A percentile compares a stretch with the other conserved stretches of the same genome.
Evolutionary conservation across 345 rosid species (phyloP).

Genomic region (Carallia brachiata): DNA sequence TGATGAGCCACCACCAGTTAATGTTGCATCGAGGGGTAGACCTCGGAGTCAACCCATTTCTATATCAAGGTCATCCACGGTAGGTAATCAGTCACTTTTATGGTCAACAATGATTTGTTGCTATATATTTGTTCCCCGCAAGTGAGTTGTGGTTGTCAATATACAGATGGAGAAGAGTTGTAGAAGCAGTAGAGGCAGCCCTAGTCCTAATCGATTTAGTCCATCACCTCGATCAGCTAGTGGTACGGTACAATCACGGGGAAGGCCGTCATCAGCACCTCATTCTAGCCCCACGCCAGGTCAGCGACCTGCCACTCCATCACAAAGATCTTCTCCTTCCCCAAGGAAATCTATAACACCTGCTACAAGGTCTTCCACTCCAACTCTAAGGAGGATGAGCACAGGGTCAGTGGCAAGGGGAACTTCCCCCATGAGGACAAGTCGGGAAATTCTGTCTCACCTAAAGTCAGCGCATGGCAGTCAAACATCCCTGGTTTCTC

Average conservation of each 20-base stretch:
- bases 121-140: not conserved
- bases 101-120: not conserved
- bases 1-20: constrained; percentile 62
- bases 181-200: constrained; percentile 89
- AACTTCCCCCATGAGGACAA: constrained; percentile 66
- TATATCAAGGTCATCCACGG: constrained; percentile 92
- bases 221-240: constrained; percentile 76
- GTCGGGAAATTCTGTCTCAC: constrained; percentile 81
- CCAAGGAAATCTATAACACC: constrained; percentile 59
- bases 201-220: constrained; percentile 94
- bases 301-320: constrained; percentile 55
- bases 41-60: constrained; percentile 86
- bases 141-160: constrained; percentile 8
- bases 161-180: constrained; percentile 90
- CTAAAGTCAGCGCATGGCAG: constrained; percentile 90
- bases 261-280: constrained; percentile 80
- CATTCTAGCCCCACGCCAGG: constrained; percentile 64
- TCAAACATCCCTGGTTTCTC: constrained; percentile 92
- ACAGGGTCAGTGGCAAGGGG: constrained; percentile 73
- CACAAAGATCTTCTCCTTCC: constrained; percentile 74
- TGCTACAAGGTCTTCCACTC: constrained; percentile 71
- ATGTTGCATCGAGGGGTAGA: constrained; percentile 69
- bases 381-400: constrained; percentile 72
- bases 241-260: constrained; percentile 65
- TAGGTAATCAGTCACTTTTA: constrained; percentile 34